phyloP scores from a whole-genome alignment of 225 moss, liverwort and hornwort genomes.

The Polytrichum commune region DNA sequence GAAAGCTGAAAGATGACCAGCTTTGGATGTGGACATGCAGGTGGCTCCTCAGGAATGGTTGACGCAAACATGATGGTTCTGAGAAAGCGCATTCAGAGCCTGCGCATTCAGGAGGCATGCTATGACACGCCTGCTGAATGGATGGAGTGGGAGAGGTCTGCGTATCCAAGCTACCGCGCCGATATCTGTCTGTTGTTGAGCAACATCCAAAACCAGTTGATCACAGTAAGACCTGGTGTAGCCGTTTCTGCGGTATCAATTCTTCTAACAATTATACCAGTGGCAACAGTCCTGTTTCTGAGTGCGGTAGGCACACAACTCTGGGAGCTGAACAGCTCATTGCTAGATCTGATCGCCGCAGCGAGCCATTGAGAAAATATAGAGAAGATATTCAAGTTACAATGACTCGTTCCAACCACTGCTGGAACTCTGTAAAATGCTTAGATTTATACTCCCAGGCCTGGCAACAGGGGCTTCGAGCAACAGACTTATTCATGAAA shows the following conservation, averaged over 20 bases:
- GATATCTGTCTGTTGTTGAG: slow-evolving; percentile 65
- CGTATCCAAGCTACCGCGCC: slow-evolving; percentile 66
- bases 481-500: not conserved
- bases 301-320: slow-evolving; percentile 64
- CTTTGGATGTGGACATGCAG: slow-evolving; percentile 26
- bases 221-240: slow-evolving; percentile 63
- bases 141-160: slow-evolving; percentile 91
- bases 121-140: slow-evolving; percentile 61
- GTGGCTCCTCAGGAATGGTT: slow-evolving; percentile 52
- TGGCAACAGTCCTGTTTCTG: slow-evolving; percentile 59
- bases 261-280: slow-evolving; percentile 62
- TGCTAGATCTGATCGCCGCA: slow-evolving; percentile 38
- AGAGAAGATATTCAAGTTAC: not conserved
- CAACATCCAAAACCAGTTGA: slow-evolving; percentile 59
- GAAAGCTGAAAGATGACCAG: not conserved
- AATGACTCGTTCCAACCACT: not conserved
- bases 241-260: slow-evolving; percentile 49
- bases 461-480: not conserved
- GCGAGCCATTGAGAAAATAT: slow-evolving; percentile 21
- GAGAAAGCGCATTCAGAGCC: slow-evolving; percentile 78
- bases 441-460: not conserved
- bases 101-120: slow-evolving; percentile 65
- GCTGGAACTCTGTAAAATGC: slow-evolving; percentile 1
- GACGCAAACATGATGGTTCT: slow-evolving; percentile 86
- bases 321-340: slow-evolving; percentile 48